Evolutionary conservation across 2,329 filamentous ascomycete genomes (phyloP), one percentile per base, ranked within the genome.

Genomic region (Penicillium hesseltinei): DNA sequence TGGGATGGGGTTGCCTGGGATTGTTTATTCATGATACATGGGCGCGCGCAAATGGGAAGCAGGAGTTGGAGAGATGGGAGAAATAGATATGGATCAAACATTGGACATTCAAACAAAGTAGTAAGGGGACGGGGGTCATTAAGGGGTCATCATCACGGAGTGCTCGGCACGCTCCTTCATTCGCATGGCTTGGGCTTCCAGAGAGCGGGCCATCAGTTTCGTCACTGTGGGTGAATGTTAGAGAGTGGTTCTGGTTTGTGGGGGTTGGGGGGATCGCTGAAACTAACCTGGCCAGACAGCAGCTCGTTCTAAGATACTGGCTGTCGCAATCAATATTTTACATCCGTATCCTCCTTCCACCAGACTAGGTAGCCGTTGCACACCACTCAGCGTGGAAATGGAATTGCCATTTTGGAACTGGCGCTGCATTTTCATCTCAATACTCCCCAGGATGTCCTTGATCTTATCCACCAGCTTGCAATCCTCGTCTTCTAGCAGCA

Each of bases 401-500:
- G 78, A 77, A n/a, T 75, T 80, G 66, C 82, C 76, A 48, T 79
- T 81, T 59, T 82, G 80, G 48, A 86, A 75, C 54, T 84, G 78
- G 54, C 79, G 82, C 44, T 83, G 86, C 79, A 96, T 87, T 76
- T 96, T 96, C 68, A 85, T 80, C 72, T 96, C 91, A 10, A 91
- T 87, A 60, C 85, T 88, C 36, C 82, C 79, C 40, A 97, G 77
- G 10, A 97, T 88, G 61, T 91, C 88, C 63, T 89, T 84, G 25
- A 97, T 86, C 76, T 95, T 96, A 44, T 84, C 82, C 7, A 97
- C 78, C 2, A 97, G 80, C 73, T 93, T 93, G 63, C 89, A 84
- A 64, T 99, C 93, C 70, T 97, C 93, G 19, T 94, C 90, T 68
- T 97, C 92, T 1, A 97, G 81, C 4, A 97, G 83, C 85, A 97